These are phyloP conservation scores for Neofusicoccum sp. DNA, from an alignment of 2,329 filamentous ascomycete species.

Conservation along the genomic window DNA sequence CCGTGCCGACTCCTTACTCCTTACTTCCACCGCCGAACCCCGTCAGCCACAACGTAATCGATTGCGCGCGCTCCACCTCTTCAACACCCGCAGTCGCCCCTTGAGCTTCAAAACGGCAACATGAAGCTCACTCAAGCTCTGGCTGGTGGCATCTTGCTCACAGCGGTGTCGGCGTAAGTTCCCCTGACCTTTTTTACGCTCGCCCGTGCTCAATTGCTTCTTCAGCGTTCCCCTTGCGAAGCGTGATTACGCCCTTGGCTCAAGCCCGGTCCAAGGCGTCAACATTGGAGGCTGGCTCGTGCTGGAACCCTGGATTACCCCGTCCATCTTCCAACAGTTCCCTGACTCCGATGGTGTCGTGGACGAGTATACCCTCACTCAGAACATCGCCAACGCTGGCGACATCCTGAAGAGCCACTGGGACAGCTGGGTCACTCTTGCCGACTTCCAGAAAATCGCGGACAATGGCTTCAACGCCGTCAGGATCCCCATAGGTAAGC, in stretches of 20 bases:
- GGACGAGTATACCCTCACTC: conserved; percentile 52
- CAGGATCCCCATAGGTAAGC: conserved; percentile 52
- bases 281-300: conserved; percentile 54
- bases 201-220: not conserved
- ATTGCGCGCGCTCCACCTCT: not conserved
- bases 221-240: not conserved
- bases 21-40: not conserved
- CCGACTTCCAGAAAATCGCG: conserved; percentile 58
- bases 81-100: not conserved
- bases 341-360: conserved; percentile 34
- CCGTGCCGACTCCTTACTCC: not conserved
- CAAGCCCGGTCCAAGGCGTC: conserved; percentile 43
- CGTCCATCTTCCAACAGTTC: conserved; percentile 51
- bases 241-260: conserved; percentile 12
- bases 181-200: not conserved
- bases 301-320: conserved; percentile 56
- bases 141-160: not conserved
- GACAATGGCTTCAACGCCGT: conserved; percentile 59
- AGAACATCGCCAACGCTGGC: conserved; percentile 48
- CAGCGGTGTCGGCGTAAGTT: conserved; percentile 2
- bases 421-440: conserved; percentile 50
- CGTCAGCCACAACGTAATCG: not conserved
- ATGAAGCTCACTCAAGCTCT: conserved; percentile 8
- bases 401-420: conserved; percentile 49
- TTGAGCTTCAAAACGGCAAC: not conserved